phyloP scores from a whole-genome alignment of 1,284 basidiomycete genomes.

The Somion occarium region DNA sequence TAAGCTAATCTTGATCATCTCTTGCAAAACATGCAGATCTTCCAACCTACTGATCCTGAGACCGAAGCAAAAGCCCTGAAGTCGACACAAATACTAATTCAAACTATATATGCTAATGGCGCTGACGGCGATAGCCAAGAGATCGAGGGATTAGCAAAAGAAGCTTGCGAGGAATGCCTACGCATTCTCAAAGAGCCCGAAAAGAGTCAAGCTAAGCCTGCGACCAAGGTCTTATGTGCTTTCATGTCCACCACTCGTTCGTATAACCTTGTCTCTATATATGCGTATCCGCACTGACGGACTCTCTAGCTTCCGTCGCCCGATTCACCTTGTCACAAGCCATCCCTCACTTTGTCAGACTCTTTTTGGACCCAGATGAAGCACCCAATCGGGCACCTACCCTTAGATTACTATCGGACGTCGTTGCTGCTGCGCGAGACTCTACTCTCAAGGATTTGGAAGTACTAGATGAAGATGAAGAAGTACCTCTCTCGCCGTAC shows the following conservation, averaged over 20 bases:
- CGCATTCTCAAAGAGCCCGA: constrained; percentile 82
- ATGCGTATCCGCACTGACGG: constrained; percentile 7
- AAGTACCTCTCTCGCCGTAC: constrained; percentile 53
- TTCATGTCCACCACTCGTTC: constrained; percentile 74
- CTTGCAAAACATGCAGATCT: no score
- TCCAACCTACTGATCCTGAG: constrained; percentile 78
- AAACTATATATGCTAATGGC: constrained; percentile 58
- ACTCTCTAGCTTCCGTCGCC: constrained; percentile 59
- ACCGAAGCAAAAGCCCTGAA: constrained; percentile 73
- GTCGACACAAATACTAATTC: constrained; percentile 66
- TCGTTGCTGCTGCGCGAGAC: constrained; percentile 51
- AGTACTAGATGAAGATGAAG: constrained; percentile 20
- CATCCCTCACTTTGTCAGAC: constrained; percentile 67
- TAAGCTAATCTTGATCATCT: no score
- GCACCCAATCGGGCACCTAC: constrained; percentile 70
- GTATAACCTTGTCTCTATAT: constrained; percentile 24
- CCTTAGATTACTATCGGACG: constrained; percentile 54
- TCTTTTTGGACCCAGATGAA: constrained; percentile 79
- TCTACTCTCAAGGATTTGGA: constrained; percentile 18
- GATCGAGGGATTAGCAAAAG: constrained; percentile 59
- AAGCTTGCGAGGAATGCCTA: constrained; percentile 78
- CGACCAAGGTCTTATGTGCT: constrained; percentile 75
- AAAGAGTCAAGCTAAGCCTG: constrained; percentile 84
- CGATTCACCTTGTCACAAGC: constrained; percentile 62
- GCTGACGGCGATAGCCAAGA: constrained; percentile 30